Evolutionary conservation across 192 early-diverging fungal genomes (phyloP).

Genomic region (Entomortierella parvispora): DNA sequence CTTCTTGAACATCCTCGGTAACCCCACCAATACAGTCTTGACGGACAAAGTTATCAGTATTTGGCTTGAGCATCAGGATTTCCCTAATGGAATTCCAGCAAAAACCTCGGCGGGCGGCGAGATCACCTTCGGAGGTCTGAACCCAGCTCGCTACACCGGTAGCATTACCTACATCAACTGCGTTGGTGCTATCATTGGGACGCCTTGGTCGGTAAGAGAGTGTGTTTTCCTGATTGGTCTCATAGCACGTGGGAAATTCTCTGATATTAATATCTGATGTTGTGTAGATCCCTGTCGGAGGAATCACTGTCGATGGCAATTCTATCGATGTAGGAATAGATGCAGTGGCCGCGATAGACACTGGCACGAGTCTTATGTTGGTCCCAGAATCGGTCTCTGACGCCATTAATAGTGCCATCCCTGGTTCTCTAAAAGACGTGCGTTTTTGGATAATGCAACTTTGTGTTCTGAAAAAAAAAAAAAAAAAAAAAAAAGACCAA

Average conservation of each 20-base stretch:
- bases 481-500: too few relatives aligned
- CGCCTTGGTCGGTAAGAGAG: slow-evolving; percentile 51
- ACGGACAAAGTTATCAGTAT: slow-evolving; percentile 20
- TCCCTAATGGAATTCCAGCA: too few relatives aligned
- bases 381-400: slow-evolving; percentile 44
- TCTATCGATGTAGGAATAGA: neutral
- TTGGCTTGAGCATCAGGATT: neutral
- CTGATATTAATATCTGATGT: too few relatives aligned
- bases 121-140: slow-evolving; percentile 43
- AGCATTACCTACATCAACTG: slow-evolving; percentile 28
- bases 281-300: slow-evolving; percentile 31
- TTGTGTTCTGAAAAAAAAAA: too few relatives aligned
- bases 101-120: slow-evolving; percentile 21
- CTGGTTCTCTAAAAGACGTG: slow-evolving; percentile 31
- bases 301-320: slow-evolving; percentile 24
- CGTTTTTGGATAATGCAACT: too few relatives aligned
- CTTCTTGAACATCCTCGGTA: slow-evolving; percentile 30
- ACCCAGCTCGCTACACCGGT: slow-evolving; percentile 16
- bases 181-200: neutral
- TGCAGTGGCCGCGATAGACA: slow-evolving; percentile 57
- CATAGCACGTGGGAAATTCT: too few relatives aligned
- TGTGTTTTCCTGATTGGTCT: too few relatives aligned
- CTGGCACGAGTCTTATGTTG: slow-evolving; percentile 66
- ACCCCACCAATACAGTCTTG: slow-evolving; percentile 7
- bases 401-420: slow-evolving; percentile 56